Percentiles rank a stretch among this genome's conserved stretches.
Conservation (phyloP, 768 basidiomycete species). For the Termitomyces bulborhizus region DNA sequence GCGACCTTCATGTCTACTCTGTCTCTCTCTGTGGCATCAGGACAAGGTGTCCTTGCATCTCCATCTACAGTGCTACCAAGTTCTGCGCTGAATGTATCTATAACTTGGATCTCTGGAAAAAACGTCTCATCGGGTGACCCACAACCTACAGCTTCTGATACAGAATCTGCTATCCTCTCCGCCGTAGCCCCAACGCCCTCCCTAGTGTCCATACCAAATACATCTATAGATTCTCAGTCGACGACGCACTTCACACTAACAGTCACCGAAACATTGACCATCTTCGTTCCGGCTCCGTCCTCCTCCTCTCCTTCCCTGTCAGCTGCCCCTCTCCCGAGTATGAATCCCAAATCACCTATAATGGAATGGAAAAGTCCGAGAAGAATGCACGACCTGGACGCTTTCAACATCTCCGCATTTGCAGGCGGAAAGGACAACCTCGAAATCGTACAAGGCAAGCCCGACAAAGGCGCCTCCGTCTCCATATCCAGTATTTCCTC, state of each 20-base stretch:
- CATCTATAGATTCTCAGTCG: not conserved
- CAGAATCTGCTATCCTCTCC: not conserved
- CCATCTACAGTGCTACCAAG: not conserved
- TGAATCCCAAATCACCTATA: slow-evolving; percentile 4
- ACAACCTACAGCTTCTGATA: not conserved
- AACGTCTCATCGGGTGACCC: not conserved
- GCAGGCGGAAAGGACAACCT: slow-evolving; percentile 51
- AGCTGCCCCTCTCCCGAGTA: not conserved
- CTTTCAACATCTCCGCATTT: slow-evolving; percentile 56
- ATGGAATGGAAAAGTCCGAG: slow-evolving; percentile 46
- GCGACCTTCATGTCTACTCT: slow-evolving; percentile 1
- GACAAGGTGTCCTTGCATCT: not conserved
- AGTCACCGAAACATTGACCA: slow-evolving; percentile 21
- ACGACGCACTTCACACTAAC: slow-evolving; percentile 1
- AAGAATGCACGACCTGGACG: slow-evolving; percentile 48
- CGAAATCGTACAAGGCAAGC: slow-evolving; percentile 45
- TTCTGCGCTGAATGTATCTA: not conserved
- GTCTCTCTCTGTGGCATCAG: not conserved
- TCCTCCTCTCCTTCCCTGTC: slow-evolving; percentile 11
- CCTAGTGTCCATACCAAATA: not conserved
- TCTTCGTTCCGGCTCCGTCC: slow-evolving; percentile 13
- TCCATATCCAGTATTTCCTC: slow-evolving; percentile 1
- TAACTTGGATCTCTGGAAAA: slow-evolving; percentile 5
- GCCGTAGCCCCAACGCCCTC: not conserved
- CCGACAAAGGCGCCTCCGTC: slow-evolving; percentile 20